Evolutionary conservation across 2,329 filamentous ascomycete species (phyloP), one percentile per base, ranked within the genome.

Genomic region (Scopulariopsis brevicaulis): DNA sequence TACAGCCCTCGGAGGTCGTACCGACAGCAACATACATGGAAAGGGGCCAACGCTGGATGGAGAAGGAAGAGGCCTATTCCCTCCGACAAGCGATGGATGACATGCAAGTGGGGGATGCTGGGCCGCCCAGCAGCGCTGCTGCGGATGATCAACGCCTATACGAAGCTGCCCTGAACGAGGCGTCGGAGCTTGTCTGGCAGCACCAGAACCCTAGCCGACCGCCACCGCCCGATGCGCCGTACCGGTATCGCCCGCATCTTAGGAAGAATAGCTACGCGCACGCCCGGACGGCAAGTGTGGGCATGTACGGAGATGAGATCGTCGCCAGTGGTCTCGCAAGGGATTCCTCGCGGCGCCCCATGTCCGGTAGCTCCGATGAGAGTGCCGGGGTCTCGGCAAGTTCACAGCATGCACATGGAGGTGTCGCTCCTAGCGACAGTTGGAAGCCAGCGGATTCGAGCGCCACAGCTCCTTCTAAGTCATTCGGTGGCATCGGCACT

Each of bases 111-210:
- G 71, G 74, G 34, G 64, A 67, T 46, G 58, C 61, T 22, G 11
- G 5, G 18, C 18, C 14, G 28, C 18, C 52, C 15, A 34, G 62
- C n/a, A 58, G 63, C 60, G 7, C 60, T 67, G 48, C 76, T 32
- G 77, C 83, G 2, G 83, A 86, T 22, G 84, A 86, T 59, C 69
- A 76, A 59, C 81, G 80, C 52, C 69, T 92, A 54, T 87, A 89
- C 67, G 74, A 81, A 14, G 85, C 86, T 48, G 89, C 89, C 34
- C 83, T 89, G 60, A 77, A 90, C 60, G 89, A 93, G 69, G 89
- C 89, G 12, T 85, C 87, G 1, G 87, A 92, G 68, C 76, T 93
- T 53, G 89, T 93, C 51, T 91, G 83, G 80, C 83, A 85, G 65
- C 89, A 93, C 67, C 78, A 86, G 66, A 80, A 90, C 63, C 66